Evolutionary conservation across 257 asterid genomes (phyloP).

Genomic region (Rehmannia glutinosa): DNA sequence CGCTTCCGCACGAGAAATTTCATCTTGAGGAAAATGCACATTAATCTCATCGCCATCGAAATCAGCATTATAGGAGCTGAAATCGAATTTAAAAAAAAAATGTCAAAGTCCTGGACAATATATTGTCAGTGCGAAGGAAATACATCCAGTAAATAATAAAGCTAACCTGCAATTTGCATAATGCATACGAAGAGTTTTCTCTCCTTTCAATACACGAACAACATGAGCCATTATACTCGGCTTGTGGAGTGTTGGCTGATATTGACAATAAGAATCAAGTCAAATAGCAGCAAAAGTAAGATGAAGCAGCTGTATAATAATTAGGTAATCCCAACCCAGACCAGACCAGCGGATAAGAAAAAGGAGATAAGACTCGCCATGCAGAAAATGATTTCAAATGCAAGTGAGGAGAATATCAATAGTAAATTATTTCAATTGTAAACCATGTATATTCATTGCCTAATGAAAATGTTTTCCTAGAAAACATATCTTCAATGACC

Average conservation of each 20-base stretch:
- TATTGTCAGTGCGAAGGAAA: conserved; percentile 6
- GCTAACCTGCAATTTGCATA: conserved; percentile 98
- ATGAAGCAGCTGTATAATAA: conserved; percentile 8
- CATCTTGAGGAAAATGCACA: conserved; percentile 99
- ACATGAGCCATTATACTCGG: conserved; percentile 99
- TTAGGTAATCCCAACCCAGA: background rate
- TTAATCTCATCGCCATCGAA: conserved; percentile 98
- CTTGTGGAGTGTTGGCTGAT: conserved; percentile 97
- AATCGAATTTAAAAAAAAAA: conserved; percentile 23
- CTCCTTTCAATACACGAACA: conserved; percentile 92
- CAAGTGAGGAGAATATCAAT: background rate
- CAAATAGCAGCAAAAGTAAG: conserved; percentile 13
- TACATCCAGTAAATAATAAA: background rate
- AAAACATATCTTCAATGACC: background rate
- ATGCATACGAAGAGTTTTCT: conserved; percentile 96
- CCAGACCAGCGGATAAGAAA: background rate
- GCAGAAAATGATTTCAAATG: background rate
- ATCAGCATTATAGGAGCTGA: conserved; percentile 95
- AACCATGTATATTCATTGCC: background rate
- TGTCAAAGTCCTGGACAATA: conserved; percentile 25
- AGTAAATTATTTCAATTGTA: no score
- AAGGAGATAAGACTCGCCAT: background rate
- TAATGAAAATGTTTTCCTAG: background rate
- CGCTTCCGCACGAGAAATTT: conserved; percentile 98
- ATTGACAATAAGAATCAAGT: conserved; percentile 16